Percentiles rank a stretch among this genome's conserved stretches.
phyloP scores from a whole-genome alignment of 2,329 filamentous ascomycete genomes.

The Hypoxylon sp. region DNA sequence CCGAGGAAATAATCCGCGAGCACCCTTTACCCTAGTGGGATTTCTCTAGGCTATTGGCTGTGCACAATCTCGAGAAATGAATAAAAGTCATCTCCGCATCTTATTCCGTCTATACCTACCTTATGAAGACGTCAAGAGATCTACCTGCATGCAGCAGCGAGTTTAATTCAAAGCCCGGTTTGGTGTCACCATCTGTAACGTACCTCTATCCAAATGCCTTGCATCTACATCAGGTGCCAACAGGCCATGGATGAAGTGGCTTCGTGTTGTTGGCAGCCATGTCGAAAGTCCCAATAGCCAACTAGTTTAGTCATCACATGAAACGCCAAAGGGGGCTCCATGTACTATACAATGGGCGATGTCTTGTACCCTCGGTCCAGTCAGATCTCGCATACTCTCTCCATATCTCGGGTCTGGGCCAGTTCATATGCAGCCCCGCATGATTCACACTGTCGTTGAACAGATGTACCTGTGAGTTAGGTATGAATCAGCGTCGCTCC shows the following conservation, averaged over 20 bases:
- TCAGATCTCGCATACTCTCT: constrained; percentile 35
- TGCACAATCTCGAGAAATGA: constrained; percentile 14
- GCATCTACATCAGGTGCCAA: constrained; percentile 19
- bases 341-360: constrained; percentile 1
- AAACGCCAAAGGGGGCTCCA: constrained; percentile 7
- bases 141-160: constrained; percentile 26
- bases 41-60: constrained; percentile 2
- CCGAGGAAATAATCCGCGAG: constrained; percentile 39
- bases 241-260: constrained; percentile 28
- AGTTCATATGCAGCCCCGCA: constrained; percentile 38
- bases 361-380: constrained; percentile 17
- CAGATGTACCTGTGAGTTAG: constrained; percentile 2
- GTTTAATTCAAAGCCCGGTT: constrained; percentile 33
- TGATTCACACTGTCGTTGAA: constrained; percentile 36
- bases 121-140: constrained; percentile 19
- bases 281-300: constrained; percentile 22
- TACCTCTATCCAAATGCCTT: constrained; percentile 25
- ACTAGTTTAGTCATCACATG: constrained; percentile 41
- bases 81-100: constrained; percentile 17
- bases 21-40: background rate
- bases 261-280: constrained; percentile 30
- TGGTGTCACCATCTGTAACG: constrained; percentile 34
- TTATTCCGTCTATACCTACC: constrained; percentile 19
- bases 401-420: constrained; percentile 16
- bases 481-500: constrained; percentile 39